Evolutionary conservation across 352 stramenopile genomes (phyloP).

Genomic region (Globisporangium spinosum): DNA sequence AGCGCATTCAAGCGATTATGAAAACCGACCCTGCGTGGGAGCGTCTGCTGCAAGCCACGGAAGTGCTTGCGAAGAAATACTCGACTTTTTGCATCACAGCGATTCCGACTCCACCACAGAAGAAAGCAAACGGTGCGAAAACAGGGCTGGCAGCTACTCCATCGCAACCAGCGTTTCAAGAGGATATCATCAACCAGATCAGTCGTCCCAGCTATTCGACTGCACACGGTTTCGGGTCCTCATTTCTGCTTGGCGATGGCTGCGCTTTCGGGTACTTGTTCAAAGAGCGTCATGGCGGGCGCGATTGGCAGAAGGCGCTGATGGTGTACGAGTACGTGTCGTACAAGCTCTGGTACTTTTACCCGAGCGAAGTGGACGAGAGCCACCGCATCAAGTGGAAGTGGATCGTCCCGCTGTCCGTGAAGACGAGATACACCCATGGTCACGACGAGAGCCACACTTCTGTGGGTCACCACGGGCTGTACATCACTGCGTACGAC

Average conservation of each 20-base stretch:
- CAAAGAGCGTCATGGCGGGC: conserved; percentile 56
- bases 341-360: conserved; percentile 90
- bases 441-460: conserved; percentile 82
- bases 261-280: conserved; percentile 86
- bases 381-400: conserved; percentile 83
- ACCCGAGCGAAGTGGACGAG: conserved; percentile 81
- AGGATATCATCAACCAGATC: conserved; percentile 87
- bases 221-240: conserved; percentile 81
- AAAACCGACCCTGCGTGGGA: conserved; percentile 53
- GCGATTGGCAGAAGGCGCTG: conserved; percentile 80
- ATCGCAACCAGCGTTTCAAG: conserved; percentile 72
- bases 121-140: conserved; percentile 21
- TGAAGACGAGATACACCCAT: conserved; percentile 75
- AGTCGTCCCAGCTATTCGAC: conserved; percentile 81
- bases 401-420: conserved; percentile 79
- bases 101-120: conserved; percentile 31
- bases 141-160: conserved; percentile 21
- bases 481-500: conserved; percentile 80
- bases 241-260: conserved; percentile 76
- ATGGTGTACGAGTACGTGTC: conserved; percentile 86
- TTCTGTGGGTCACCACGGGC: conserved; percentile 77
- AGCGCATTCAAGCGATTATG: conserved; percentile 57
- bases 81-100: conserved; percentile 58
- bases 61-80: conserved; percentile 44
- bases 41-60: conserved; percentile 44